Base-by-base conservation (phyloP, 495 filamentous ascomycete genomes). In the Talaromyces proteolyticus region DNA sequence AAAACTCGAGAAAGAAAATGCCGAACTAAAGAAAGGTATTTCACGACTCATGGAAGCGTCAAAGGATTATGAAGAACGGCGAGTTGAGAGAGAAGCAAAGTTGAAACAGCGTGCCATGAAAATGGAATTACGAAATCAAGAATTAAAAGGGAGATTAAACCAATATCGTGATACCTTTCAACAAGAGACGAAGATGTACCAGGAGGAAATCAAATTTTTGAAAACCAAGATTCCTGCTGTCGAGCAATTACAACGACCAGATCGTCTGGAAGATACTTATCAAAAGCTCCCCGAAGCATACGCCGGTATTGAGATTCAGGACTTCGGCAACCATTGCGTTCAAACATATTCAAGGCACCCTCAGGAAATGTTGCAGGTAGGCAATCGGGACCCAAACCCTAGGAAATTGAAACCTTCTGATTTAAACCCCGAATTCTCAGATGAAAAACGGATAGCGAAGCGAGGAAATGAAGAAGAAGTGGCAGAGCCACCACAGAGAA, bases 1-100 rank as follows among this genome's bases (percentile, higher is more conserved):
- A 4, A 73, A 76, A 17, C 67, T 87, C 7, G 74, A 79, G 55
- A 77, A 78, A 47, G 76, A 85, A 43, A 74, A 85, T 25, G 53
- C 60, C 17, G 61, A 64, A 0, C 60, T 84, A 36, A 80, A 80
- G 38, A 68, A 75, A 44, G 78, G 68, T 12, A 53, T 82, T 20
- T 68, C 76, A 6, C 68, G 68, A 14, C 69, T 75, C 19, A 82
- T 80, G 55, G 71, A 75, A 48, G 77, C 79, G 50, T 76, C 76
- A 66, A 70, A 64, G 21, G 68, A 67, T 47, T 76, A 76, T 43
- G 74, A 78, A 40, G 70, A 70, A 20, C 70, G 73, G 23, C 68
- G 74, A 42, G 73, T 77, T 48, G 75, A 78, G 40, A 70, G 70
- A 45, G 75, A 79, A 53, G 65, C 67, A n/a, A 72, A 66, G 34